phyloP scores from a whole-genome alignment of 2,329 filamentous ascomycete genomes.

The Cercospora zeae-maydis region DNA sequence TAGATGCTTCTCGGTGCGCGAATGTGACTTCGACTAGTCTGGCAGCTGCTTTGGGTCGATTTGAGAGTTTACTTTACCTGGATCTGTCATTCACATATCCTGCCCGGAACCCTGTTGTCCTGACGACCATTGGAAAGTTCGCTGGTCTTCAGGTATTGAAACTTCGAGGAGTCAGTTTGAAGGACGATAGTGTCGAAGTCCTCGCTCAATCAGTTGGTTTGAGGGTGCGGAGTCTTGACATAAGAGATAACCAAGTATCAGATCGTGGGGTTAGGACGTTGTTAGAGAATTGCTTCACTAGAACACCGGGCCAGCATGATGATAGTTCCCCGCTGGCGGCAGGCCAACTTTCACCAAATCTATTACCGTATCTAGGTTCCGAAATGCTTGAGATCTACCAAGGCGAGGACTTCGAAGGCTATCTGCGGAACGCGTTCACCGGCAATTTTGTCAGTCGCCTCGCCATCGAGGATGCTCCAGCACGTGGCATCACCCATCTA shows the following conservation, averaged over 20 bases:
- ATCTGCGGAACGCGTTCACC: constrained; percentile 49
- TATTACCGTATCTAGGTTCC: constrained; percentile 39
- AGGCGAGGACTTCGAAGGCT: constrained; percentile 51
- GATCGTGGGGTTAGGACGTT: constrained; percentile 53
- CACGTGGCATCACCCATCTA: constrained; percentile 57
- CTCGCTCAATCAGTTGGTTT: constrained; percentile 51
- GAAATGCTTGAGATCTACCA: constrained; percentile 41
- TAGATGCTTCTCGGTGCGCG: constrained; percentile 55
- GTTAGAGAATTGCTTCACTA: constrained; percentile 49
- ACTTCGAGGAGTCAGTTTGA: constrained; percentile 52
- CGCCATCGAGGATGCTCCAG: constrained; percentile 53
- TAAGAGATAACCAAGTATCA: constrained; percentile 56
- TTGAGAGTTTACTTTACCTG: constrained; percentile 55
- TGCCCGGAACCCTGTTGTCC: constrained; percentile 38
- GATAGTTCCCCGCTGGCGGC: neutral
- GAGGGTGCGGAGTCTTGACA: constrained; percentile 54
- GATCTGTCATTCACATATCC: constrained; percentile 51
- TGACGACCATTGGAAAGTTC: constrained; percentile 48
- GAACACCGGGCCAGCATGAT: neutral
- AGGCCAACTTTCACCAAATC: constrained; percentile 26
- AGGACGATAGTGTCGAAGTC: constrained; percentile 52
- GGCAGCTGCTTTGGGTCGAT: constrained; percentile 50
- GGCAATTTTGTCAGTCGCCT: constrained; percentile 51
- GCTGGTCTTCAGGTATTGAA: constrained; percentile 56
- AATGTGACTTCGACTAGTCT: constrained; percentile 58